phyloP scores from a whole-genome alignment of 768 basidiomycete species.

The Rhodotorula sphaerocarpa region DNA sequence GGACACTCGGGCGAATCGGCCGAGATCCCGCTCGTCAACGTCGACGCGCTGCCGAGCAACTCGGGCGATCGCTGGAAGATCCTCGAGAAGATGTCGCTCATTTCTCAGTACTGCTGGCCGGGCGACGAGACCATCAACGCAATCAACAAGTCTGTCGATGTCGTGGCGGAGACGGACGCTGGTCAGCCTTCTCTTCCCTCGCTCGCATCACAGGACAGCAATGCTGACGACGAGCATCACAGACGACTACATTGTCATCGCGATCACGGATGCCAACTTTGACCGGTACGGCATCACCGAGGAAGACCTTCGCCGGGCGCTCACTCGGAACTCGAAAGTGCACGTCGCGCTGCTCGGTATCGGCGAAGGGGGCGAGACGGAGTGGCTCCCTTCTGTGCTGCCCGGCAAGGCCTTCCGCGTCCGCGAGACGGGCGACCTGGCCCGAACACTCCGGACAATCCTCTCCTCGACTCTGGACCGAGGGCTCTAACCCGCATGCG shows the following conservation, averaged over 20 bases:
- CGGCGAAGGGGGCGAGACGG: constrained; percentile 27
- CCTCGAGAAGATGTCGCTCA: constrained; percentile 18
- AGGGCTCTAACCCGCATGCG: not conserved
- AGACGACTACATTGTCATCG: constrained; percentile 29
- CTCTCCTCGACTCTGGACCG: constrained; percentile 16
- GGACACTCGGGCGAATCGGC: constrained; percentile 25
- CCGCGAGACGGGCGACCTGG: constrained; percentile 20
- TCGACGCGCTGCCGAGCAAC: constrained; percentile 4
- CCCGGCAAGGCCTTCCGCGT: constrained; percentile 25
- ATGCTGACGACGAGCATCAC: not conserved
- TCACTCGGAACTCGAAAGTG: constrained; percentile 20
- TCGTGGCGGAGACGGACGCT: not conserved
- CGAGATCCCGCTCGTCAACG: constrained; percentile 14
- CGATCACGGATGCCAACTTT: constrained; percentile 18
- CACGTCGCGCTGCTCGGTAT: constrained; percentile 15
- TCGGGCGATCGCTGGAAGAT: constrained; percentile 18
- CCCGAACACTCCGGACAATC: constrained; percentile 13
- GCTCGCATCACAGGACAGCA: not conserved
- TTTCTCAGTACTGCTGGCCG: constrained; percentile 21
- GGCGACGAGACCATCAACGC: constrained; percentile 22
- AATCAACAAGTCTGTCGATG: constrained; percentile 6
- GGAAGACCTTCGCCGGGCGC: not conserved
- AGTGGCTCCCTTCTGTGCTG: constrained; percentile 20
- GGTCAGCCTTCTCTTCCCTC: not conserved
- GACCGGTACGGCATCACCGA: constrained; percentile 12